These are phyloP conservation scores for Aureobasidium uvarum DNA, from an alignment of 2,329 filamentous ascomycete species.

Conservation along the genomic window DNA sequence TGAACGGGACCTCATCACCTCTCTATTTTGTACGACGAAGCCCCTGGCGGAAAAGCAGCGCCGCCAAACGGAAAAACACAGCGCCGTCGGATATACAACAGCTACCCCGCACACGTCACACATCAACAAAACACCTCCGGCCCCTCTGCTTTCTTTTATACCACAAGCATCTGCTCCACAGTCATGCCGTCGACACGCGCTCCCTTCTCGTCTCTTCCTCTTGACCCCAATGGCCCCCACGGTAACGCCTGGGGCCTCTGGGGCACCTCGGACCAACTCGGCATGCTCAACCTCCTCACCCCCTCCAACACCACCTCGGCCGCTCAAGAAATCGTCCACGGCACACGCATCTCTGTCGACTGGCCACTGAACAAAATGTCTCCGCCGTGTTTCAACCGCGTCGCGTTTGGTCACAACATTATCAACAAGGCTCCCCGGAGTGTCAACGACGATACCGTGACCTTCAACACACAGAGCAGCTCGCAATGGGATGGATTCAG, in stretches of 20 bases:
- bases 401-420: slow-evolving; percentile 56
- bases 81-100: background rate
- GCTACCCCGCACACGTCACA: slow-evolving; percentile 15
- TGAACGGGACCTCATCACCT: background rate
- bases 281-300: slow-evolving; percentile 28
- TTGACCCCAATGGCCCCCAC: slow-evolving; percentile 50
- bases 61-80: background rate
- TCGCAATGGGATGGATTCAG: slow-evolving; percentile 52
- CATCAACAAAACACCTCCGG: background rate
- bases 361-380: slow-evolving; percentile 52
- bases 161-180: background rate
- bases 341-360: slow-evolving; percentile 57
- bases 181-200: background rate
- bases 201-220: slow-evolving; percentile 40
- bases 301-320: slow-evolving; percentile 52
- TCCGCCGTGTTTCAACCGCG: slow-evolving; percentile 47
- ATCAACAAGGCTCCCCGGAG: slow-evolving; percentile 42
- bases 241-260: slow-evolving; percentile 41
- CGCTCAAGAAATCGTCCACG: slow-evolving; percentile 54
- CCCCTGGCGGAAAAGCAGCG: slow-evolving; percentile 1
- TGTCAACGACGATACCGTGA: slow-evolving; percentile 45
- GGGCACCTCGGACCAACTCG: slow-evolving; percentile 24
- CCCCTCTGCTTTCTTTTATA: background rate
- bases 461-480: slow-evolving; percentile 23
- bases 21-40: no score